Evolutionary conservation across 2,329 filamentous ascomycete genomes (phyloP).

Genomic region (Stagonosporopsis tanaceti): DNA sequence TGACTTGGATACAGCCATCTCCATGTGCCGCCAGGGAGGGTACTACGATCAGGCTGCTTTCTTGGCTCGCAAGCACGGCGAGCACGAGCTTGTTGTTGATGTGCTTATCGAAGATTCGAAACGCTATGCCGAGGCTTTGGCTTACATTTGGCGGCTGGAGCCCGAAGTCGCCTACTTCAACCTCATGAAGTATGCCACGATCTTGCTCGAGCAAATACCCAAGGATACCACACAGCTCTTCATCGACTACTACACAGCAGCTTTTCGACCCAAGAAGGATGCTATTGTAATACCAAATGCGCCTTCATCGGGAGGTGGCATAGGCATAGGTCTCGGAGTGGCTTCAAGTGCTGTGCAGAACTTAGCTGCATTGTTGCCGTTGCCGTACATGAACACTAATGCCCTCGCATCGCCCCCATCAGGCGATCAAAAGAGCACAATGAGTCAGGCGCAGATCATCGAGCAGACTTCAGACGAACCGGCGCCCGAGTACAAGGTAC

Average conservation of each 20-base stretch:
- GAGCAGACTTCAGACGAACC: constrained; percentile 62
- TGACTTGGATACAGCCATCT: constrained; percentile 94
- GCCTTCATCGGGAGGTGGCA: constrained; percentile 53
- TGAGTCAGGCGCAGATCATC: constrained; percentile 62
- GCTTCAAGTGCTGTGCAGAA: constrained; percentile 85
- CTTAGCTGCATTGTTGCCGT: constrained; percentile 79
- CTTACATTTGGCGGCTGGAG: constrained; percentile 90
- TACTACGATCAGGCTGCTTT: constrained; percentile 98
- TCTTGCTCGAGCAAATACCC: constrained; percentile 87
- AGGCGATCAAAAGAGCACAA: constrained; percentile 60
- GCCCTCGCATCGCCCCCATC: constrained; percentile 63
- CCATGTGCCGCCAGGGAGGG: constrained; percentile 95
- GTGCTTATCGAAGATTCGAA: constrained; percentile 96
- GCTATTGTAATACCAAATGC: constrained; percentile 60
- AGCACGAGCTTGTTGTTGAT: constrained; percentile 92
- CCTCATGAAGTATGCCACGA: constrained; percentile 93
- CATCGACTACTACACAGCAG: constrained; percentile 92
- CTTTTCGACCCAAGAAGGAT: constrained; percentile 77
- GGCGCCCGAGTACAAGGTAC: constrained; percentile 73
- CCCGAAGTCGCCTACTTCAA: constrained; percentile 82
- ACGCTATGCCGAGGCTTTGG: constrained; percentile 84
- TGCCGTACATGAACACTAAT: constrained; percentile 82
- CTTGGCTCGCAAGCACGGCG: constrained; percentile 90
- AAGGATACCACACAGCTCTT: constrained; percentile 85
- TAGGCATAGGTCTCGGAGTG: constrained; percentile 51